Evolutionary conservation across 108 stramenopile species (phyloP).

Genomic region (Schizochytrium sp.): DNA sequence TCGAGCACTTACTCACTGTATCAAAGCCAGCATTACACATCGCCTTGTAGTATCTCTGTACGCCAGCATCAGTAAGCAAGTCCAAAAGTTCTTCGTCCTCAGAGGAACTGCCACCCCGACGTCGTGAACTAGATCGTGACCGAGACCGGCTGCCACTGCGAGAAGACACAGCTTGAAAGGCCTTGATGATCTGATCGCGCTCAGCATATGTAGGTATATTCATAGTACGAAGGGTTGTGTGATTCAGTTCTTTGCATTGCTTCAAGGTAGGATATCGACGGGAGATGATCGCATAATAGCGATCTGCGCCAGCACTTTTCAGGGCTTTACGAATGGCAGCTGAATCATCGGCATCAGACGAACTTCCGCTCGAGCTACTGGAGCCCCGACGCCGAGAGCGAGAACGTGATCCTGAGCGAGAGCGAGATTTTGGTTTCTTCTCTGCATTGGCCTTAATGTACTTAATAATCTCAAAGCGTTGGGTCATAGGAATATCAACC

Average conservation of each 20-base stretch:
- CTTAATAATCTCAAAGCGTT: slow-evolving; percentile 13
- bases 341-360: background rate
- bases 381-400: background rate
- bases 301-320: background rate
- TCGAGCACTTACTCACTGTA: background rate
- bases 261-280: background rate
- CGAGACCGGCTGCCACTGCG: background rate
- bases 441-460: background rate
- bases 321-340: background rate
- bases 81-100: background rate
- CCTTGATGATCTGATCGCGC: slow-evolving; percentile 18
- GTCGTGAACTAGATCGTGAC: background rate
- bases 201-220: background rate
- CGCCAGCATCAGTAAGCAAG: background rate
- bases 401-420: background rate
- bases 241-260: background rate
- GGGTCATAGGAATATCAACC: background rate
- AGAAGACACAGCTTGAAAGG: background rate
- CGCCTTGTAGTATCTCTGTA: background rate
- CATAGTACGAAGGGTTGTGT: background rate
- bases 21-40: background rate
- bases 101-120: background rate
- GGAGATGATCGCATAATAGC: background rate
- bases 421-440: background rate
- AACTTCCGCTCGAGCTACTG: slow-evolving; percentile 4